These are phyloP conservation scores for Solanum clarkiae DNA, from an alignment of 257 asterid species.

Conservation along the genomic window DNA sequence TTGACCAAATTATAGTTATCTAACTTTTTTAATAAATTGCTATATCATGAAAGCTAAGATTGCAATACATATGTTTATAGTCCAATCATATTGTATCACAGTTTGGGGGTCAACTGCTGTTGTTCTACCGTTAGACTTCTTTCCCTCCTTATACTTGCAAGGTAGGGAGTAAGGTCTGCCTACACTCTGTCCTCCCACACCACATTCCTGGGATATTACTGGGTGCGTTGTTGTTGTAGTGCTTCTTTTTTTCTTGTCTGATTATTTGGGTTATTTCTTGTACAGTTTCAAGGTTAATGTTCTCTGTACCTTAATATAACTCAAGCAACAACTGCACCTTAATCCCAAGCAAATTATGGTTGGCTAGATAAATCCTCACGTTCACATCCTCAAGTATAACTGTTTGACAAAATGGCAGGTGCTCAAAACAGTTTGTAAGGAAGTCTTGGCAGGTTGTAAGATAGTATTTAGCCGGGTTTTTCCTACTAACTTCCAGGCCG, in stretches of 20 bases:
- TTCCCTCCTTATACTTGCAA: too few relatives aligned
- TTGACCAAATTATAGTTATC: too few relatives aligned
- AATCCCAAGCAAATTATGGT: not conserved
- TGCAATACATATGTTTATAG: too few relatives aligned
- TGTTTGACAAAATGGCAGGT: conserved; percentile 16
- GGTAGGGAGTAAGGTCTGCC: too few relatives aligned
- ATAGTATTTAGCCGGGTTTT: conserved; percentile 44
- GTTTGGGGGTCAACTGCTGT: too few relatives aligned
- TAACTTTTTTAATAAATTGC: too few relatives aligned
- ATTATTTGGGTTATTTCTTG: not conserved
- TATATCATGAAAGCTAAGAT: too few relatives aligned
- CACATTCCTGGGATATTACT: too few relatives aligned
- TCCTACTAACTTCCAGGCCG: conserved; percentile 31
- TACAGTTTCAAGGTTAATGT: not conserved
- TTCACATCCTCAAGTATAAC: not conserved
- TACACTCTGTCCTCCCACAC: too few relatives aligned
- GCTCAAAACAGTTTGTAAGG: conserved; percentile 39
- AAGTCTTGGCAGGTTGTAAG: conserved; percentile 47
- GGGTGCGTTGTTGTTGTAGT: too few relatives aligned
- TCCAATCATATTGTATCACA: too few relatives aligned
- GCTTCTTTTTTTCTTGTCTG: not conserved
- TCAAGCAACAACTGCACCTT: not conserved
- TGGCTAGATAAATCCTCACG: not conserved
- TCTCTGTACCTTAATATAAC: not conserved
- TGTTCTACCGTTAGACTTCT: not conserved